A percentile compares a stretch with the other conserved stretches of the same genome.
Evolutionary conservation across 2,329 filamentous ascomycete species (phyloP).

Genomic region (Penicillium sp.): DNA sequence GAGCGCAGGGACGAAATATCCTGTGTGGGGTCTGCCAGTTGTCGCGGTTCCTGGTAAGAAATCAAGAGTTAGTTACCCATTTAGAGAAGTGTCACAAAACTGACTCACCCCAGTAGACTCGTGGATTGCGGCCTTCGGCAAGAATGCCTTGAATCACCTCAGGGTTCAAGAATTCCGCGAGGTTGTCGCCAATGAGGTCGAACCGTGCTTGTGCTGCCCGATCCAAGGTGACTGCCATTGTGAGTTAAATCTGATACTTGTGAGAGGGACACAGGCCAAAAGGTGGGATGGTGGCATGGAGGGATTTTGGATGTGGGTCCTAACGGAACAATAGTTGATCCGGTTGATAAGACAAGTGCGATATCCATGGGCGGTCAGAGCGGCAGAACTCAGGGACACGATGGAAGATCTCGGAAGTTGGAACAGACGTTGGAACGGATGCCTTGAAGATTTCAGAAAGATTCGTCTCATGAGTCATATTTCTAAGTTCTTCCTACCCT

Average conservation of each 20-base stretch:
- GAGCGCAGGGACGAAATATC: conserved; percentile 57
- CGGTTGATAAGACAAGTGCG: too few relatives aligned
- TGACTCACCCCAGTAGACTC: conserved; percentile 35
- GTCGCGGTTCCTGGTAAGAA: conserved; percentile 55
- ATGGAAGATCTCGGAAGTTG: too few relatives aligned
- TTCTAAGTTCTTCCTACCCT: too few relatives aligned
- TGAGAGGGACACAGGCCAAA: too few relatives aligned
- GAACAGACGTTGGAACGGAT: too few relatives aligned
- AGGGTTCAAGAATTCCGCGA: conserved; percentile 76
- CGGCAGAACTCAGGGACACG: too few relatives aligned
- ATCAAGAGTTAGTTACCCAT: background rate
- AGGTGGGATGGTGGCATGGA: too few relatives aligned
- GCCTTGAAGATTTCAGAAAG: background rate
- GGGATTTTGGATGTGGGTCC: too few relatives aligned
- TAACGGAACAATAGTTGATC: too few relatives aligned
- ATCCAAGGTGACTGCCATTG: background rate
- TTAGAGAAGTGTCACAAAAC: background rate
- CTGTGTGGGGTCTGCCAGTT: conserved; percentile 53
- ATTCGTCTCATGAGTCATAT: too few relatives aligned
- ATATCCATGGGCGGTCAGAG: too few relatives aligned
- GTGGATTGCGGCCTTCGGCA: conserved; percentile 28
- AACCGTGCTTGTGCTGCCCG: background rate
- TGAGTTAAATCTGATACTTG: too few relatives aligned
- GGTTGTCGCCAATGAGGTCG: conserved; percentile 70
- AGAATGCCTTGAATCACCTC: conserved; percentile 43